Conservation (phyloP, 306 rosid species). For the Trichosanthes truncata region DNA sequence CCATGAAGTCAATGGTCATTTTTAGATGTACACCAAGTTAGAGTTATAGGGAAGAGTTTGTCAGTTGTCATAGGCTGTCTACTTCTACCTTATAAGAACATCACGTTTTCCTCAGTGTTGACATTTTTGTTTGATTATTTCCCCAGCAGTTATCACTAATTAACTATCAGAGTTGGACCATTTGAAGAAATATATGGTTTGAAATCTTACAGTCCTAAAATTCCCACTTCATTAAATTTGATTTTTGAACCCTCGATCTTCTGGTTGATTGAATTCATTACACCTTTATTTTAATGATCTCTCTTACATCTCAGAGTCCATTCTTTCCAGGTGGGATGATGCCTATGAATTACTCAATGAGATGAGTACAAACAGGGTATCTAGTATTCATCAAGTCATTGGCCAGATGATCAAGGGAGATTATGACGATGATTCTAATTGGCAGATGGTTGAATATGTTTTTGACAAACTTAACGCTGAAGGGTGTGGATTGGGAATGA, state of each 20-base stretch:
- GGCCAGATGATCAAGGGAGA: conserved; percentile 94
- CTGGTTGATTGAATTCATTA: neutral
- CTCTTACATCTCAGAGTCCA: conserved; percentile 21
- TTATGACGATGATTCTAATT: conserved; percentile 82
- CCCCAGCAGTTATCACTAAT: neutral
- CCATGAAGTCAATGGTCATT: neutral
- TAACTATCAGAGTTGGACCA: neutral
- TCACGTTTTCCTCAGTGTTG: neutral
- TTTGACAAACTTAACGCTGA: conserved; percentile 87
- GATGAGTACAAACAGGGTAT: conserved; percentile 54
- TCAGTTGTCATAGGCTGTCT: neutral
- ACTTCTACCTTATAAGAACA: neutral
- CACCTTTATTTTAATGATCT: neutral
- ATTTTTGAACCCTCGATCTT: neutral
- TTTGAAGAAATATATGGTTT: conserved; percentile 4
- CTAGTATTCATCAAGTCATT: conserved; percentile 84
- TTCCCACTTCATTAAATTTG: neutral
- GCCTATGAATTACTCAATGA: conserved; percentile 67
- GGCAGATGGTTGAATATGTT: conserved; percentile 97
- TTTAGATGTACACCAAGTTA: neutral
- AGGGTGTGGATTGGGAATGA: conserved; percentile 78
- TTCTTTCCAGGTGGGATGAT: conserved; percentile 57
- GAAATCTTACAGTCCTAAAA: neutral
- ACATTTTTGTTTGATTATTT: conserved; percentile 4
- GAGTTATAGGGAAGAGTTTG: neutral